Base-by-base conservation (phyloP, 495 filamentous ascomycete species). In the Aeminium ludgeri region DNA sequence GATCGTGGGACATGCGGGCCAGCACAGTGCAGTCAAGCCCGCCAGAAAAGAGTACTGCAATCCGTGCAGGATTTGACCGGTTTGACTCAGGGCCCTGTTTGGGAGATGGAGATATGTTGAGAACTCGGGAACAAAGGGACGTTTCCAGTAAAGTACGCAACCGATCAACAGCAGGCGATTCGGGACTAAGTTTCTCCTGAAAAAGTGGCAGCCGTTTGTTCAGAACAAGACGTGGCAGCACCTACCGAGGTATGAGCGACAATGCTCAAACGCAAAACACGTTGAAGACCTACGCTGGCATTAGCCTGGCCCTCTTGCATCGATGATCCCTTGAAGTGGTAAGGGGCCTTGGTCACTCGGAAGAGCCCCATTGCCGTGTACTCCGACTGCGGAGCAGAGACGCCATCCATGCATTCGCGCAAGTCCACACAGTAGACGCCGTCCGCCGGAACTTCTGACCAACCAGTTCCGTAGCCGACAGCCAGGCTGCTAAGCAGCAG, bases 11-110 rank as follows among this genome's bases (percentile, higher is more conserved):
- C 18, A 96, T 57, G 37, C 86, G 69, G 10, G 91, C 87, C 19
- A 99, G 65, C 0, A 93, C 59, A 2, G 86, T 86, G 56, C 89
- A 95, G 56, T 99, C 89, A 7, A 99, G 65, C 0, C 89, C 89
- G 4, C 89, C 89, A 0, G 87, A 95, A 59, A 96, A 99, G 0
- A 99, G 66, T 1, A 99, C 70, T 0, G 85, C 86, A 20, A 93
- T 50, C 39, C 73, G 74, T 48, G 57, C 56, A n/a, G n/a, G 13
- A 25, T 19, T 18, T 8, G 17, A 10, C 25, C 10, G 40, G 45
- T 30, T 43, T 23, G 30, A 61, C 34, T 64, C 10, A 17, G 40
- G 36, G 28, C 36, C 13, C 10, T 11, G 12, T 7, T 2, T 6
- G 10, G 68, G 65, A 3, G 71, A 76, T 30, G 63, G 49, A 3